phyloP scores from a whole-genome alignment of 495 filamentous ascomycete species.

The Ramalina peruviana region DNA sequence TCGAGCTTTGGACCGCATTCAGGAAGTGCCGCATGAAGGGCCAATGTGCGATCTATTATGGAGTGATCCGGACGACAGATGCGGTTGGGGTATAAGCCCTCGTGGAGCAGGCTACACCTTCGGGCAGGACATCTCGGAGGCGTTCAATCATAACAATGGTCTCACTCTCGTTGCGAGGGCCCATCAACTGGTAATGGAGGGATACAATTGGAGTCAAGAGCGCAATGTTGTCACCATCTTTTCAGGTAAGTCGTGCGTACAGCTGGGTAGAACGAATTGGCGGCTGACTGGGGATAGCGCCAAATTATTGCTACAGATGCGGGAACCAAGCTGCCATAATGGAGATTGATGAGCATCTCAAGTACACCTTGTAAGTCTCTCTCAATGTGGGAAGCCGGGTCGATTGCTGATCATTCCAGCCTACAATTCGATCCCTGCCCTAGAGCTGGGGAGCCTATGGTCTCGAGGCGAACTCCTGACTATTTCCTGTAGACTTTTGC shows the following conservation, averaged over 20 bases:
- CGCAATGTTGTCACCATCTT: slow-evolving; percentile 97
- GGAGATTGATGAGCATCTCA: slow-evolving; percentile 98
- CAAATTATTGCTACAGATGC: slow-evolving; percentile 96
- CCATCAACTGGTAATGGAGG: slow-evolving; percentile 97
- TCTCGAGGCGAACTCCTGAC: slow-evolving; percentile 90
- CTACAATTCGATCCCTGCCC: slow-evolving; percentile 99
- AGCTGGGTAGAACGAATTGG: not conserved
- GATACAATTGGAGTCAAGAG: slow-evolving; percentile 97
- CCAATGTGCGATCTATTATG: slow-evolving; percentile 98
- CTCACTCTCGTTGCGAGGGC: slow-evolving; percentile 83
- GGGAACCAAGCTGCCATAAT: slow-evolving; percentile 99
- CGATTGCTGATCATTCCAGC: slow-evolving; percentile 35
- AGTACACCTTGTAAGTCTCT: slow-evolving; percentile 91
- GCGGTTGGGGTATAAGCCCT: slow-evolving; percentile 91
- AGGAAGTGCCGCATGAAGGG: slow-evolving; percentile 96
- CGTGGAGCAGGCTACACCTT: slow-evolving; percentile 97
- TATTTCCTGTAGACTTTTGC: slow-evolving; percentile 69
- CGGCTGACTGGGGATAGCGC: slow-evolving; percentile 40
- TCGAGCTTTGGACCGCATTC: slow-evolving; percentile 84
- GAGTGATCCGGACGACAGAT: slow-evolving; percentile 97
- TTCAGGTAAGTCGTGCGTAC: slow-evolving; percentile 46
- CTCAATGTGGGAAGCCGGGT: not conserved
- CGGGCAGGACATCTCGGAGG: slow-evolving; percentile 87
- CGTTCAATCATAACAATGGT: slow-evolving; percentile 88
- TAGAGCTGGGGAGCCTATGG: slow-evolving; percentile 94